Evolutionary conservation across 1,284 basidiomycete genomes (phyloP), one percentile per base, ranked within the genome.

Genomic region (Tilletia caries): DNA sequence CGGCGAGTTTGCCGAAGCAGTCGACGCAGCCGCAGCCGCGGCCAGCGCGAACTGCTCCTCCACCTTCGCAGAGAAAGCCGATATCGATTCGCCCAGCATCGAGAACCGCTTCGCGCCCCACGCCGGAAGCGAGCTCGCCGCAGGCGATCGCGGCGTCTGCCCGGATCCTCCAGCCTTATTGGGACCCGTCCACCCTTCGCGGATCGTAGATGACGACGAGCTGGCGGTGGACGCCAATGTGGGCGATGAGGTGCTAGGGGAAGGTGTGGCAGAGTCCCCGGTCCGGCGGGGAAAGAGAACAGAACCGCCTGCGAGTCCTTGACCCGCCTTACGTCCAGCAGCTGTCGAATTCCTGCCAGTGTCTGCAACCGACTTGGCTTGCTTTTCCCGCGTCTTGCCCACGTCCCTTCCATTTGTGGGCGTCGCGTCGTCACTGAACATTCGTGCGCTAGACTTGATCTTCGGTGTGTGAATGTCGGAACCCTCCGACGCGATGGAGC

Each of bases 1-100:
- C 23, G 54, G 27, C 6, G 54, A 29, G 13, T 18, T 5, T 3
- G 54, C 23, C 12, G 54, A 18, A 8, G 54, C 54, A 6, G 54
- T 60, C 54, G 54, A 60, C 8, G 25, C 32, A 6, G 25, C 54
- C 23, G 54, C 54, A 27, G 54, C 23, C 25, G 54, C 54, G 5
- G 54, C 54, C 25, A 60, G 20, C 32, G 54, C 54, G 29, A 60
- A 60, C 25, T 60, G 54, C 54, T 60, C 54, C 20, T 60, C 54
- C 54, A 60, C 54, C 54, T 60, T 60, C n/a, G 54, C 54, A 6
- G 54, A 60, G 20, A 60, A 60, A 4, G 54, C 54, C 10, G 54
- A 60, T 4, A 60, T 27, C 10, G 54, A 60, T 25, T 60, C 54
- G n/a, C 54, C 54, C 5, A 60, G 54, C 54, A 29, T 25, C n/a